Conservation (phyloP, 192 early-diverging fungal species). For the Coemansia sp. region DNA sequence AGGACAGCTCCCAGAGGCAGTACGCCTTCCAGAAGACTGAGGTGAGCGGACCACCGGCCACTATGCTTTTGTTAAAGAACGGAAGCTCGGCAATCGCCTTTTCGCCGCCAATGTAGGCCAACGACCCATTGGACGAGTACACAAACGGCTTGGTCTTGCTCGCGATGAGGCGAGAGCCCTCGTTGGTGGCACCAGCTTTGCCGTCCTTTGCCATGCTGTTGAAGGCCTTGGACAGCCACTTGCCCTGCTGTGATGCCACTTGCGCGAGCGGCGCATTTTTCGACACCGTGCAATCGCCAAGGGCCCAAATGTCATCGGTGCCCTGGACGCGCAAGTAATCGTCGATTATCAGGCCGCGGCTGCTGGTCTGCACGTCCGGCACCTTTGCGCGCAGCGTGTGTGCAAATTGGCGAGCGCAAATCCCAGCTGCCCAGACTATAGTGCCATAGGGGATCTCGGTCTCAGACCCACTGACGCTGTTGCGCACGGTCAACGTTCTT, state of each 20-base stretch:
- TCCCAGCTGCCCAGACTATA: constrained; percentile 75
- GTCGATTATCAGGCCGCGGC: constrained; percentile 68
- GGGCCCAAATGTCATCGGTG: constrained; percentile 65
- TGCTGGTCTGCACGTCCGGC: constrained; percentile 41
- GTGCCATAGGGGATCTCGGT: constrained; percentile 61
- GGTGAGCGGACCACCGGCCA: constrained; percentile 60
- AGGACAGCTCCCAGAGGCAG: constrained; percentile 76
- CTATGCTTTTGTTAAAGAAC: constrained; percentile 58
- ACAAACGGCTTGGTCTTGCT: constrained; percentile 53
- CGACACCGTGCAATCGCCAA: constrained; percentile 89
- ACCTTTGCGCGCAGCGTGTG: constrained; percentile 52
- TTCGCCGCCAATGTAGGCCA: constrained; percentile 68
- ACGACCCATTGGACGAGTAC: constrained; percentile 63
- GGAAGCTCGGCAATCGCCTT: constrained; percentile 58
- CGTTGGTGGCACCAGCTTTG: not conserved
- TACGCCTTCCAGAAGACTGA: constrained; percentile 76
- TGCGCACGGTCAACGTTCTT: constrained; percentile 53
- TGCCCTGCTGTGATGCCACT: constrained; percentile 84
- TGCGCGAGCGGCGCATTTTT: constrained; percentile 77
- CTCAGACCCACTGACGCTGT: constrained; percentile 21
- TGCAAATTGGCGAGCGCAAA: constrained; percentile 61
- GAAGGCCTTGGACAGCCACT: constrained; percentile 76
- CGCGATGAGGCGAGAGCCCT: constrained; percentile 23
- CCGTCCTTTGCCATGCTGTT: constrained; percentile 55
- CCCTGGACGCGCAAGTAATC: constrained; percentile 60